phyloP scores from a whole-genome alignment of 495 filamentous ascomycete species.

The Evernia prunastri region DNA sequence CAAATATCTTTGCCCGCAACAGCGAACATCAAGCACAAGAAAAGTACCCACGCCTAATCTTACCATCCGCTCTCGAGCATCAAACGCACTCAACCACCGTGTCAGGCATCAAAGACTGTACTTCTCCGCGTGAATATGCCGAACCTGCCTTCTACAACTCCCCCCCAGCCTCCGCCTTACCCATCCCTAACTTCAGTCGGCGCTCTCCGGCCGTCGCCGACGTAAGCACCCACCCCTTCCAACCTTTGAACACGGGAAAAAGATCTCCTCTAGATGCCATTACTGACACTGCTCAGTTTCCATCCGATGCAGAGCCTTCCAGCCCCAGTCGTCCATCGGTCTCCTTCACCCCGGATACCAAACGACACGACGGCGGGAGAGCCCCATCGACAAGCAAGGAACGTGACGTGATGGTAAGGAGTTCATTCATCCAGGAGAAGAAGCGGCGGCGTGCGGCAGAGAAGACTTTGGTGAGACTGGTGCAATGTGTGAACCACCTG shows the following conservation, averaged over 20 bases:
- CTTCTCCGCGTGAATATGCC: not conserved
- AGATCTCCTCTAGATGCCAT: not conserved
- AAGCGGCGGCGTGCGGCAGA: not conserved
- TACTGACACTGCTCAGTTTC: not conserved
- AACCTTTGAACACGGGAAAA: not conserved
- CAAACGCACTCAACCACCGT: not conserved
- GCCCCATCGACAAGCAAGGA: not conserved
- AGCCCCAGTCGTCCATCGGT: not conserved
- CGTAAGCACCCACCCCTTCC: not conserved
- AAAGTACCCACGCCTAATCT: not conserved
- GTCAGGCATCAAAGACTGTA: not conserved
- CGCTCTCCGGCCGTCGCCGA: not conserved
- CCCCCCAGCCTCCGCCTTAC: not conserved
- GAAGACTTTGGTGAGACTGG: not conserved
- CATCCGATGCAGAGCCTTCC: not conserved
- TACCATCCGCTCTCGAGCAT: not conserved
- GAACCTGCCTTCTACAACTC: not conserved
- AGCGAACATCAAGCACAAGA: not conserved
- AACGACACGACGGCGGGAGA: not conserved
- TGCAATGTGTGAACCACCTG: not conserved
- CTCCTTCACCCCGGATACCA: not conserved
- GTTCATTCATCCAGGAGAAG: not conserved
- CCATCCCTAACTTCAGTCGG: not conserved
- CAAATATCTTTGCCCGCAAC: not conserved
- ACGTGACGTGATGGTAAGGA: not conserved